Conservation (phyloP, 768 basidiomycete species). For the Serendipita sp. region DNA sequence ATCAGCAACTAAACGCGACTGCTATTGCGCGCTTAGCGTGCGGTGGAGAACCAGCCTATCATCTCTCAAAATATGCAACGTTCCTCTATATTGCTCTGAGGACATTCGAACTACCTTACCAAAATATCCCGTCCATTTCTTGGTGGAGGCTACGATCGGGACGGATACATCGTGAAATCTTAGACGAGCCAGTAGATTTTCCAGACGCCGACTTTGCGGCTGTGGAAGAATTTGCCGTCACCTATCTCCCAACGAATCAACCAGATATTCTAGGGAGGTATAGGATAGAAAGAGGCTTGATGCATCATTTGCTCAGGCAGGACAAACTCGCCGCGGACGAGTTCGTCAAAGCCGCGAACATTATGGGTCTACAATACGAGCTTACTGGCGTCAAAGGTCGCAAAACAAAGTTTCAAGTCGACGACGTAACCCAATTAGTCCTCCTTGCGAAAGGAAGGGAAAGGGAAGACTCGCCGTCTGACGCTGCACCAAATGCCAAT, state of each 20-base stretch:
- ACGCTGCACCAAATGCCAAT: slow-evolving; percentile 11
- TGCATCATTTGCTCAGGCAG: slow-evolving; percentile 59
- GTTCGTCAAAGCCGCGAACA: slow-evolving; percentile 63
- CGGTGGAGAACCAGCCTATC: slow-evolving; percentile 91
- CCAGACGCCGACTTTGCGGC: slow-evolving; percentile 21
- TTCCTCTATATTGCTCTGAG: slow-evolving; percentile 65
- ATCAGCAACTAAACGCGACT: slow-evolving; percentile 41
- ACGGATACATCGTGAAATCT: slow-evolving; percentile 43
- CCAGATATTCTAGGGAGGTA: slow-evolving; percentile 50
- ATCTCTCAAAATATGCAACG: slow-evolving; percentile 52
- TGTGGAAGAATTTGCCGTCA: slow-evolving; percentile 22
- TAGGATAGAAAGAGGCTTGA: slow-evolving; percentile 58
- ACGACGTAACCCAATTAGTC: slow-evolving; percentile 75
- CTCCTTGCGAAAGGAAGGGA: slow-evolving; percentile 77
- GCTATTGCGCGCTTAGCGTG: slow-evolving; percentile 64
- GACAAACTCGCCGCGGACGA: slow-evolving; percentile 63
- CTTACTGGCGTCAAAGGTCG: slow-evolving; percentile 86
- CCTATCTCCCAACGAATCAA: slow-evolving; percentile 19
- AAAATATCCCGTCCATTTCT: slow-evolving; percentile 31
- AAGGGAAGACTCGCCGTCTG: slow-evolving; percentile 18
- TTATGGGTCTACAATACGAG: slow-evolving; percentile 72
- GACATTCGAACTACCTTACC: slow-evolving; percentile 39
- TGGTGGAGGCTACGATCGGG: slow-evolving; percentile 81
- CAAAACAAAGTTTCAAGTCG: slow-evolving; percentile 84
- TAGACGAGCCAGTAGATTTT: slow-evolving; percentile 68